Evolutionary conservation across 495 filamentous ascomycete species (phyloP).

Genomic region (Talaromyces thailandensis): DNA sequence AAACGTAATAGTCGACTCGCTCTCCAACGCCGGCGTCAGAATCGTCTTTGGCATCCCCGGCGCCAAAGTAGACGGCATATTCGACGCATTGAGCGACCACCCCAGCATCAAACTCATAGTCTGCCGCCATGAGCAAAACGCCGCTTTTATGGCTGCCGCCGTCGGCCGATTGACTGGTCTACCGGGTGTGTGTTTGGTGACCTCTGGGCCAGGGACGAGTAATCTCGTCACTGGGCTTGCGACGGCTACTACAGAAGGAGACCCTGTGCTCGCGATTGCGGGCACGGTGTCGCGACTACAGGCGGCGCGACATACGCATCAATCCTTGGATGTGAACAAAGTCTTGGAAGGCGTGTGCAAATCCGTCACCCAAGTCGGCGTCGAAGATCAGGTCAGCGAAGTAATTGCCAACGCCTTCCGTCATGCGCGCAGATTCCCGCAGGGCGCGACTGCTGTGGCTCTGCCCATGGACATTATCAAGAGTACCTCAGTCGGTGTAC

Average conservation of each 20-base stretch:
- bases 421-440: conserved; percentile 4
- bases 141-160: conserved; percentile 58
- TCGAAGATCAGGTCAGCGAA: conserved; percentile 7
- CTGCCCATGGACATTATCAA: conserved; percentile 6
- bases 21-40: conserved; percentile 27
- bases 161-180: conserved; percentile 52
- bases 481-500: conserved; percentile 1
- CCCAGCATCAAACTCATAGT: conserved; percentile 38
- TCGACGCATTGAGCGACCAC: conserved; percentile 5
- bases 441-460: conserved; percentile 3
- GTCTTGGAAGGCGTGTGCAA: conserved; percentile 5
- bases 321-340: conserved; percentile 6
- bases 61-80: conserved; percentile 7
- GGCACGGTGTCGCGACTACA: conserved; percentile 4
- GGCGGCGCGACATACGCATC: conserved; percentile 5
- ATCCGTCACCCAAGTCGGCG: conserved; percentile 5
- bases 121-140: conserved; percentile 54
- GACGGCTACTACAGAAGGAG: conserved; percentile 1
- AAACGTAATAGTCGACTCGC: conserved; percentile 27
- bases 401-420: conserved; percentile 6
- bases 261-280: conserved; percentile 5
- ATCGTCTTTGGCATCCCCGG: conserved; percentile 24
- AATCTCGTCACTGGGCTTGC: conserved; percentile 43
- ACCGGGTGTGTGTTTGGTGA: conserved; percentile 53
- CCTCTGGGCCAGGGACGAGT: conserved; percentile 55